A percentile compares a stretch with the other conserved stretches of the same genome.
Conservation (phyloP, 768 basidiomycete species). For the Pleurotus tuber-regium region DNA sequence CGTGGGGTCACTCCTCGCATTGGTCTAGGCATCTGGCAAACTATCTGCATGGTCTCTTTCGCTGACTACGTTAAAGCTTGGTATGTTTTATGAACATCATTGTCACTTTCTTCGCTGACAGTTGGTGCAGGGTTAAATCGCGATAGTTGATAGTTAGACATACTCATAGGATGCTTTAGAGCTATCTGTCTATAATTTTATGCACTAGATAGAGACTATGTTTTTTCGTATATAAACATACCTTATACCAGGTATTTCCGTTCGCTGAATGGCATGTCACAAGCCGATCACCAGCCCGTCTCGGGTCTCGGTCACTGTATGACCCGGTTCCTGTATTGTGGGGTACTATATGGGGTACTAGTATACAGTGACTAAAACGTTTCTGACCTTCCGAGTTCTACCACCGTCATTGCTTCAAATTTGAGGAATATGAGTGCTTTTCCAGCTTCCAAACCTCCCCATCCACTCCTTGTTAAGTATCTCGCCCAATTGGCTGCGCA, state of each 20-base stretch:
- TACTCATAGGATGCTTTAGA: constrained; percentile 3
- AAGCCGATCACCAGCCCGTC: too few relatives aligned
- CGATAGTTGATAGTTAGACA: constrained; percentile 17
- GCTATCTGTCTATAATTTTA: neutral
- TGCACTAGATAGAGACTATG: constrained; percentile 6
- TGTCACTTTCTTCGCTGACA: constrained; percentile 13
- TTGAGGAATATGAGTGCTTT: constrained; percentile 37
- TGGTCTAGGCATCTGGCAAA: constrained; percentile 95
- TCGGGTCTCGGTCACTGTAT: neutral
- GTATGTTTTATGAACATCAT: constrained; percentile 32
- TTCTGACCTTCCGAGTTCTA: too few relatives aligned
- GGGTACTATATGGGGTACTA: too few relatives aligned
- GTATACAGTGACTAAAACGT: too few relatives aligned
- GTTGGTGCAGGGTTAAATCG: constrained; percentile 33
- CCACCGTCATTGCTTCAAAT: constrained; percentile 12
- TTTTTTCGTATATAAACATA: constrained; percentile 1
- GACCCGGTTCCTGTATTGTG: constrained; percentile 7
- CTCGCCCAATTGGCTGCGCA: constrained; percentile 61
- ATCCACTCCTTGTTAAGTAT: constrained; percentile 66
- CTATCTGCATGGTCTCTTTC: constrained; percentile 98
- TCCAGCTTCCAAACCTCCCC: constrained; percentile 22
- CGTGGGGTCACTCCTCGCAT: constrained; percentile 97
- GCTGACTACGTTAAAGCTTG: constrained; percentile 94
- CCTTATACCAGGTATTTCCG: too few relatives aligned
- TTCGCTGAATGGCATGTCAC: too few relatives aligned